These are phyloP conservation scores for Hypoxylon fragiforme DNA, from an alignment of 495 filamentous ascomycete species.

Conservation along the genomic window DNA sequence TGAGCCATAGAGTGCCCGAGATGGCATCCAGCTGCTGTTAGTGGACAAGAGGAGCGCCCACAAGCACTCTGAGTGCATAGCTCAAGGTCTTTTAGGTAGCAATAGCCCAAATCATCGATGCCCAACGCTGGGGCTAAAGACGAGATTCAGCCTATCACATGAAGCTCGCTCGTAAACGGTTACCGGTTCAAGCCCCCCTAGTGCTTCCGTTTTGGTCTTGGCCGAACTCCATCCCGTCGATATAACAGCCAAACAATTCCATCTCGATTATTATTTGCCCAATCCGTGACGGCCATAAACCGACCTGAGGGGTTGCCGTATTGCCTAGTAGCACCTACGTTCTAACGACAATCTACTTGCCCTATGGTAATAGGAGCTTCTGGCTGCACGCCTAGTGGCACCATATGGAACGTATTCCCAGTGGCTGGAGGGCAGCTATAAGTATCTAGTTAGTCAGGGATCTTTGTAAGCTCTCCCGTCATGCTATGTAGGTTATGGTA, in stretches of 20 bases:
- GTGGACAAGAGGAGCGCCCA: slow-evolving; percentile 26
- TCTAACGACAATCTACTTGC: slow-evolving; percentile 23
- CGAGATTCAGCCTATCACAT: slow-evolving; percentile 13
- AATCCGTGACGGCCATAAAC: too few species aligned
- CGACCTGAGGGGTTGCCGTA: too few species aligned
- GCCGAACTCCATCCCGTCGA: slow-evolving; percentile 24
- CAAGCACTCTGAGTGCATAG: slow-evolving; percentile 30
- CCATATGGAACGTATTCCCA: slow-evolving; percentile 13
- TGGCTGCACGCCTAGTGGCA: slow-evolving; percentile 27
- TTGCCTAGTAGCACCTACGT: slow-evolving; percentile 1
- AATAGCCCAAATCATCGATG: slow-evolving; percentile 38
- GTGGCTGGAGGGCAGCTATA: slow-evolving; percentile 26
- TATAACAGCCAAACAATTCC: slow-evolving; percentile 6
- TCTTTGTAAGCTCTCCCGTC: slow-evolving; percentile 22
- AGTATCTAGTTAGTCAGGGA: slow-evolving; percentile 18
- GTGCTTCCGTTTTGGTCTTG: slow-evolving; percentile 19
- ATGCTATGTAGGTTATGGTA: too few species aligned
- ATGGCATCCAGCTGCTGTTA: slow-evolving; percentile 21
- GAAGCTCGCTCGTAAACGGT: slow-evolving; percentile 20
- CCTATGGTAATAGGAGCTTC: slow-evolving; percentile 24
- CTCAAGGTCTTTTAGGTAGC: slow-evolving; percentile 33
- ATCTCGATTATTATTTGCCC: slow-evolving; percentile 12
- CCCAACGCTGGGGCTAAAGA: slow-evolving; percentile 36
- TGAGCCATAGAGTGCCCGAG: slow-evolving; percentile 37
- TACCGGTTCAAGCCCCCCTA: slow-evolving; percentile 22